phyloP scores from a whole-genome alignment of 2,329 filamentous ascomycete genomes.

The Cucurbitaria berberidis region DNA sequence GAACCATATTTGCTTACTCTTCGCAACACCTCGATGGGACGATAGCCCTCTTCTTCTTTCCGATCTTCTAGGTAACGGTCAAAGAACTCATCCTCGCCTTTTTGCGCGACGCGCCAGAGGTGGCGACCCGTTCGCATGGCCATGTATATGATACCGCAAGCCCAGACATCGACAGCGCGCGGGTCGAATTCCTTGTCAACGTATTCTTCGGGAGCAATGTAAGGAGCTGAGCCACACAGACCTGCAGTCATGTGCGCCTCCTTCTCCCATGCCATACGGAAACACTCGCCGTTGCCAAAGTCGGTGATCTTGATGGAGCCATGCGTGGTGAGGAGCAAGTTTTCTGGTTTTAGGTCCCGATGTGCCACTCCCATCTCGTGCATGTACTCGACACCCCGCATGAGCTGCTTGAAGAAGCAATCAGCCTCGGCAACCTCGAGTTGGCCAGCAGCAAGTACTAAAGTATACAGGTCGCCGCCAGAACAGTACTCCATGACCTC shows the following conservation, averaged over 20 bases:
- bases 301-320: slow-evolving; percentile 97
- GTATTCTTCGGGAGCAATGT: slow-evolving; percentile 97
- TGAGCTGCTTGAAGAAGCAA: slow-evolving; percentile 98
- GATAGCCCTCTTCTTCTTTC: slow-evolving; percentile 93
- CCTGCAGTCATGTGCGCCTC: slow-evolving; percentile 98
- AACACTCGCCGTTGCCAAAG: slow-evolving; percentile 98
- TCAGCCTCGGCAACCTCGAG: slow-evolving; percentile 92
- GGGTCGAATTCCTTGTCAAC: slow-evolving; percentile 95
- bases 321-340: slow-evolving; percentile 88
- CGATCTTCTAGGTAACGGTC: slow-evolving; percentile 91
- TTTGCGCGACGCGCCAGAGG: slow-evolving; percentile 95
- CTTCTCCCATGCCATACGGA: slow-evolving; percentile 99
- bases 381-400: slow-evolving; percentile 98
- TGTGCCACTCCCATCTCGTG: slow-evolving; percentile 99
- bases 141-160: slow-evolving; percentile 99
- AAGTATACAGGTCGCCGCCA: slow-evolving; percentile 91
- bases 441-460: slow-evolving; percentile 89
- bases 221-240: slow-evolving; percentile 93
- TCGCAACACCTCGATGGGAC: slow-evolving; percentile 92
- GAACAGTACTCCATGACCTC: slow-evolving; percentile 99
- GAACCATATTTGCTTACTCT: slow-evolving; percentile 69
- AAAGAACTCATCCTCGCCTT: slow-evolving; percentile 97
- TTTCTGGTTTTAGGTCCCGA: slow-evolving; percentile 95
- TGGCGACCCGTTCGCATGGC: slow-evolving; percentile 97
- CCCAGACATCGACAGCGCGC: slow-evolving; percentile 97